Conservation (phyloP, 2,329 filamentous ascomycete genomes). For the Aspergillus udagawae region DNA sequence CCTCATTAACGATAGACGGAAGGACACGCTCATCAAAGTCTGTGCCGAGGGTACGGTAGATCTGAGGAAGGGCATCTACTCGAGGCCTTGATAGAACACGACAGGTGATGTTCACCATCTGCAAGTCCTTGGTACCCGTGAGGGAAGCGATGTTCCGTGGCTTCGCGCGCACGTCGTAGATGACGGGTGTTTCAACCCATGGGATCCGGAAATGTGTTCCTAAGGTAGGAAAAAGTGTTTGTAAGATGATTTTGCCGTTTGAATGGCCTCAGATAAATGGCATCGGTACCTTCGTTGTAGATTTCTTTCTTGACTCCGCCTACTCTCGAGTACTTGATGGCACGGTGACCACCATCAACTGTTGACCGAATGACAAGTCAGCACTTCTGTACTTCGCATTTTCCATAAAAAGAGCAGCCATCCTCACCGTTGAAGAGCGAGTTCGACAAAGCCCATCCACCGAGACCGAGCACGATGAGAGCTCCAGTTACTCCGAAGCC, state of each 20-base stretch:
- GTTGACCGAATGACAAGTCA: constrained; percentile 4
- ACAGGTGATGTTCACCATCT: constrained; percentile 99
- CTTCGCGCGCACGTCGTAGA: constrained; percentile 97
- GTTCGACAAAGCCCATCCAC: constrained; percentile 46
- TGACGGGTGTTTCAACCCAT: constrained; percentile 95
- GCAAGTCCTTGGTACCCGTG: constrained; percentile 96
- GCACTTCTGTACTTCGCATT: constrained; percentile 4
- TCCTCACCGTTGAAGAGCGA: constrained; percentile 63
- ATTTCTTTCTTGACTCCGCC: constrained; percentile 95
- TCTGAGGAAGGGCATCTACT: constrained; percentile 85
- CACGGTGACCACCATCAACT: constrained; percentile 97
- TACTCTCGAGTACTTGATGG: constrained; percentile 95
- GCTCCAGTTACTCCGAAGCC: constrained; percentile 53
- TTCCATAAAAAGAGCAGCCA: neutral
- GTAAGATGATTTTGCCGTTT: neutral
- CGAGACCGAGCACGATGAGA: constrained; percentile 50
- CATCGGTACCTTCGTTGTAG: constrained; percentile 74
- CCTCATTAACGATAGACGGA: constrained; percentile 97
- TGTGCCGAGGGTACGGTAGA: constrained; percentile 89
- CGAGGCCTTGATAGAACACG: constrained; percentile 93
- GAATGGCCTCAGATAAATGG: constrained; percentile 5
- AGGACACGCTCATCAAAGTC: constrained; percentile 97
- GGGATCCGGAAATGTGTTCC: constrained; percentile 91
- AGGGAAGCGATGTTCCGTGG: constrained; percentile 94
- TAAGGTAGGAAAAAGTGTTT: constrained; percentile 31